Base-by-base conservation (phyloP, 2,329 filamentous ascomycete species). In the Hypoxylon sp. region DNA sequence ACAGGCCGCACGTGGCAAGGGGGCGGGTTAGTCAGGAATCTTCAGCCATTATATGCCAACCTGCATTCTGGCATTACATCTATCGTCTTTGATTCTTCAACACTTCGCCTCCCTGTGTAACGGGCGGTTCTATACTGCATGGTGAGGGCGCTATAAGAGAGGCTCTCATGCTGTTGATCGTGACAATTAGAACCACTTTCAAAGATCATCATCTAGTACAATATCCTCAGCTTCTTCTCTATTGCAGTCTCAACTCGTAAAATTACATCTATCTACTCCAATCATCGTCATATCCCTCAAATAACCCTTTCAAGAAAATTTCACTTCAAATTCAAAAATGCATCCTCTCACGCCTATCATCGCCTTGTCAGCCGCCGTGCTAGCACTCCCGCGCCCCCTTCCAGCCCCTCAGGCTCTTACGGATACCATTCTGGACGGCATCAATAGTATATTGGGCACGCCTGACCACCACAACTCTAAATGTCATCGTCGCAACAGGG, bases 21-120 rank as follows among this genome's bases (percentile, higher is more conserved):
- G 8, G 64, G 66, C 50, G 48, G 62, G 52, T 48, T 59, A 48
- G 32, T 3, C n/a, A 67, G 68, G 70, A 74, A 74, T 74, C 58
- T 65, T 62, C 65, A 66, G 65, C 72, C 73, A 70, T 61, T 58
- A 57, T 73, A 65, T 69, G 60, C 50, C 59, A 60, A 35, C 44
- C 44, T 55, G 52, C 62, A 57, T 68, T 71, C 61, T 52, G 29
- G 29, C 44, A 11, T 54, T 47, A 21, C 19, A 32, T 57, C 21
- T 56, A 62, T 62, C 32, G 54, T 51, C 27, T 62, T 37, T 42
- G 39, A 57, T 68, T 72, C 61, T 67, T 63, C 53, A 53, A 19
- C 65, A 21, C 62, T 46, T 37, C 17, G 55, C 63, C 53, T 60
- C 62, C 55, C 54, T 52, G 67, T 67, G 53, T 62, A 46, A 29